Percentiles rank a stretch among this genome's conserved stretches.
These are phyloP conservation scores for Tulasnella sp. DNA, from an alignment of 768 basidiomycete species.

Conservation along the genomic window DNA sequence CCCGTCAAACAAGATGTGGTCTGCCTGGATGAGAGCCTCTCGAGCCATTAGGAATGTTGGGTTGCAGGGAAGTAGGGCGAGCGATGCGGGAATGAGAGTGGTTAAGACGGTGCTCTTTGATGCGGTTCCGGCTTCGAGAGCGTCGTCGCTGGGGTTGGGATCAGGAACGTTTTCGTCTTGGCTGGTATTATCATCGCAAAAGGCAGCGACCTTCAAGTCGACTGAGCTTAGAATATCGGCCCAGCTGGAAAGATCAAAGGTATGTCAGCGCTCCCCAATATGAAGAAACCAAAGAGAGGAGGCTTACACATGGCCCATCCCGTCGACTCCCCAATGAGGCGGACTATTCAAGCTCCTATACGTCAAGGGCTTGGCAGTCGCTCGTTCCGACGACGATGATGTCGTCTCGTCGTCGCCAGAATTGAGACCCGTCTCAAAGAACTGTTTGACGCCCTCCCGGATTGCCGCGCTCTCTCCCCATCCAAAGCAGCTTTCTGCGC, in stretches of 20 bases:
- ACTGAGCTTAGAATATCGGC: conserved; percentile 84
- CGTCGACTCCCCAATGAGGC: conserved; percentile 43
- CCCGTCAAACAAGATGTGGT: no score
- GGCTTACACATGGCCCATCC: conserved; percentile 31
- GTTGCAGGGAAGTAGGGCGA: no score
- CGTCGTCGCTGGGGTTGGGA: no score
- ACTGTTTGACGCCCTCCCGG: conserved; percentile 51
- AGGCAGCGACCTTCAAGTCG: conserved; percentile 46
- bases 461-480: conserved; percentile 63
- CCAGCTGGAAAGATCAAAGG: conserved; percentile 62
- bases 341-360: neutral
- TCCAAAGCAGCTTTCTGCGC: neutral
- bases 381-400: neutral
- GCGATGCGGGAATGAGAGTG: conserved; percentile 56
- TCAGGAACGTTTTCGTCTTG: conserved; percentile 45
- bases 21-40: no score
- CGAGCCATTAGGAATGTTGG: no score
- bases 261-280: neutral
- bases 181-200: conserved; percentile 48
- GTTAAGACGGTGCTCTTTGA: no score
- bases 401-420: neutral
- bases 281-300: neutral
- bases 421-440: neutral
- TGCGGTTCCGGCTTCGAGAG: no score
- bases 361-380: neutral